Conservation (phyloP, 2,329 filamentous ascomycete species). For the Clonostachys rosea region DNA sequence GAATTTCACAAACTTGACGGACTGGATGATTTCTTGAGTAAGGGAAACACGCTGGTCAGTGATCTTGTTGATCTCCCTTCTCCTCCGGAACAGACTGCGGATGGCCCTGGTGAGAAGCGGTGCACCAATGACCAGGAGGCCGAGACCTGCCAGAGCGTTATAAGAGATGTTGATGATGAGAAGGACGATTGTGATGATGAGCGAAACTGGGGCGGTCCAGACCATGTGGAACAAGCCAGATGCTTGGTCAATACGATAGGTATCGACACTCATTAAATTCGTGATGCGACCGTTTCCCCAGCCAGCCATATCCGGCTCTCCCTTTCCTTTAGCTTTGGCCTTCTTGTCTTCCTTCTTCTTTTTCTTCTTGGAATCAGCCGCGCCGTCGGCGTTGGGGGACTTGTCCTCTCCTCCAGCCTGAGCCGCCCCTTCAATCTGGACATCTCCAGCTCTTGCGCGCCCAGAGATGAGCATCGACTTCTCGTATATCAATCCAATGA, state of each 20-base stretch:
- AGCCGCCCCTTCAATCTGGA: conserved; percentile 10
- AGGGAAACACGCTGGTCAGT: conserved; percentile 89
- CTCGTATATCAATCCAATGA: conserved; percentile 86
- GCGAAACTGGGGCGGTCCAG: conserved; percentile 80
- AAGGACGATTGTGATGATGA: conserved; percentile 73
- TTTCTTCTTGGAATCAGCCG: conserved; percentile 35
- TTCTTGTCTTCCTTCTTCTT: conserved; percentile 24
- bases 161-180: conserved; percentile 86
- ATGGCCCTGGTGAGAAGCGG: conserved; percentile 76
- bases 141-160: conserved; percentile 85
- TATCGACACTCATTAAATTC: conserved; percentile 93
- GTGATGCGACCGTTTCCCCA: conserved; percentile 92
- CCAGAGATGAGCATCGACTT: conserved; percentile 89
- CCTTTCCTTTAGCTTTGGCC: conserved; percentile 7
- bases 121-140: conserved; percentile 71
- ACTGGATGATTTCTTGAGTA: conserved; percentile 87
- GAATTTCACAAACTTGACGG: conserved; percentile 92
- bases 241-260: conserved; percentile 86
- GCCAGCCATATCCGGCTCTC: conserved; percentile 42
- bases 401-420: conserved; percentile 31
- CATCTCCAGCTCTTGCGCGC: conserved; percentile 79
- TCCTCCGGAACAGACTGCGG: conserved; percentile 67
- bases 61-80: conserved; percentile 82
- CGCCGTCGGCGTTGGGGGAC: conserved; percentile 29
- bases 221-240: conserved; percentile 85